These are phyloP conservation scores for Acanthamoeba divionensis DNA, from an alignment of 208 protist genomes.

Conservation along the genomic window DNA sequence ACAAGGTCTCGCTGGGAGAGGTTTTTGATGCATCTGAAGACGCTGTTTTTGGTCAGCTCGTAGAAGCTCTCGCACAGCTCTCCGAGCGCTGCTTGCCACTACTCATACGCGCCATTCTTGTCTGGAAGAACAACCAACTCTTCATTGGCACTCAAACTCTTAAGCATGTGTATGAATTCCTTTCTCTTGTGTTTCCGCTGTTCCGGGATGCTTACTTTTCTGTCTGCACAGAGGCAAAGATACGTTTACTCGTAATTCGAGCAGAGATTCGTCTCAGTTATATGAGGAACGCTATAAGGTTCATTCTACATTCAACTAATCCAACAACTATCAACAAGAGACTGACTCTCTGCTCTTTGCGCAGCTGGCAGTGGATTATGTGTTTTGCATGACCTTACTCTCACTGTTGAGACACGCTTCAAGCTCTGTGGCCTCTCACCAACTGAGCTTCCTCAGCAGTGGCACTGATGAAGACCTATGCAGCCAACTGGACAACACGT, in stretches of 20 bases:
- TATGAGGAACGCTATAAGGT: neutral
- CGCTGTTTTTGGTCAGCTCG: slow-evolving; percentile 19
- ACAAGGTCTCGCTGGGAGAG: neutral
- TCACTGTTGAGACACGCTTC: neutral
- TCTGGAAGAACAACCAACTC: slow-evolving; percentile 15
- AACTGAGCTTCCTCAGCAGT: neutral
- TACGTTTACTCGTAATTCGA: neutral
- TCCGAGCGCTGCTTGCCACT: neutral
- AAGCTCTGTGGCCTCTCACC: neutral
- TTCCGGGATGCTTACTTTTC: neutral
- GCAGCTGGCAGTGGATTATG: slow-evolving; percentile 34
- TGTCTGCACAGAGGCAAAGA: neutral
- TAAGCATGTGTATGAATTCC: neutral
- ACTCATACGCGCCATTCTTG: slow-evolving; percentile 23
- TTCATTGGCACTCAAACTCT: neutral
- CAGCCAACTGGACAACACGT: slow-evolving; percentile 14
- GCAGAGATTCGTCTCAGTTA: neutral
- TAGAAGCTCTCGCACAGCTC: neutral
- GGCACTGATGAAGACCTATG: neutral
- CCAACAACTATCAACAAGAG: too few relatives aligned
- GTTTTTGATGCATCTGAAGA: slow-evolving; percentile 21
- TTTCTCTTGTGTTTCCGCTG: neutral
- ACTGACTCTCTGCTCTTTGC: neutral
- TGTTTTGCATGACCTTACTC: neutral
- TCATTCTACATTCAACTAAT: neutral